Evolutionary conservation across 306 rosid species (phyloP).

Genomic region (Abrus pulchellus): DNA sequence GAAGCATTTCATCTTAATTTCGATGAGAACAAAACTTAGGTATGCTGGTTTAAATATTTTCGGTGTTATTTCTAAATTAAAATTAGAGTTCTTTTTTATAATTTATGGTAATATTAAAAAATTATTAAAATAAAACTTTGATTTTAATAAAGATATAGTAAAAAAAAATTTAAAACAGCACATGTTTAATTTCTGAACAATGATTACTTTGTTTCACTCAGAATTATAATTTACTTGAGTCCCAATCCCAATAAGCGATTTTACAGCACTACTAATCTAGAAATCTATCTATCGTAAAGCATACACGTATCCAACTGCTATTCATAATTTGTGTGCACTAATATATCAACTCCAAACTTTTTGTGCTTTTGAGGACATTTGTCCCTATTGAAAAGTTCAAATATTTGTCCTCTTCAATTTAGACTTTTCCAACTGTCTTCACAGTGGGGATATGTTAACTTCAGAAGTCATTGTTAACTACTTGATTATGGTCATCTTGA

Average conservation of each 20-base stretch:
- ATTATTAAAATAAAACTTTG: too few relatives aligned
- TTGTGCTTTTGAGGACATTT: slow-evolving; percentile 2
- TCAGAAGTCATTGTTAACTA: neutral
- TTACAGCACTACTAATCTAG: neutral
- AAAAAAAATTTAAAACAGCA: too few relatives aligned
- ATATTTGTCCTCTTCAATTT: neutral
- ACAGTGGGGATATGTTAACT: neutral
- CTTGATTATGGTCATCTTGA: neutral
- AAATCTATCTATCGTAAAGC: neutral
- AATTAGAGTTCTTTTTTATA: too few relatives aligned
- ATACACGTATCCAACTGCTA: neutral
- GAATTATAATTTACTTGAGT: neutral
- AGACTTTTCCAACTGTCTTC: slow-evolving; percentile 21
- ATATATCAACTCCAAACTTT: neutral
- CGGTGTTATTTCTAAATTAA: too few relatives aligned
- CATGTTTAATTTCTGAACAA: too few relatives aligned
- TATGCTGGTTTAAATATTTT: too few relatives aligned
- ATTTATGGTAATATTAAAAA: too few relatives aligned
- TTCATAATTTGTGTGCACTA: neutral
- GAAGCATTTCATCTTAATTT: neutral
- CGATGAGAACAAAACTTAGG: too few relatives aligned
- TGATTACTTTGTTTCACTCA: too few relatives aligned
- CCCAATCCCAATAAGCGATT: neutral
- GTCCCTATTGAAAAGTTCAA: neutral
- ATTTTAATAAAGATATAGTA: too few relatives aligned